These are phyloP conservation scores for Eimeria praecox DNA, from an alignment of 169 alveolate species.

Conservation along the genomic window DNA sequence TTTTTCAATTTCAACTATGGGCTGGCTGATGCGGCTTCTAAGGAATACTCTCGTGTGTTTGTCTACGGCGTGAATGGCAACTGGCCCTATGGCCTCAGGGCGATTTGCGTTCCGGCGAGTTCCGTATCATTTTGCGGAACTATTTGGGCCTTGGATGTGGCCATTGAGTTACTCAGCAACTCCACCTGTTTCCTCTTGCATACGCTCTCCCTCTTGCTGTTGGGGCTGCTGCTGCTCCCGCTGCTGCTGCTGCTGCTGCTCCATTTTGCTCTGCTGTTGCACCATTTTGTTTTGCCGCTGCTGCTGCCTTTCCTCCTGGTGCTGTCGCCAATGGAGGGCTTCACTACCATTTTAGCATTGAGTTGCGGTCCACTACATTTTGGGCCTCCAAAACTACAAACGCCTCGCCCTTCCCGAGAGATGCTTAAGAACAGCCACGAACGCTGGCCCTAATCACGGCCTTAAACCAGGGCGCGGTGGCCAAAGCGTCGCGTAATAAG, in stretches of 20 bases:
- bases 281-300: background rate
- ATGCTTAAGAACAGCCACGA: background rate
- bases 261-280: too few species aligned
- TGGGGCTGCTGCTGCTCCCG: background rate
- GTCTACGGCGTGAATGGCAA: slow-evolving; percentile 85
- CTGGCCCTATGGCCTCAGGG: slow-evolving; percentile 88
- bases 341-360: background rate
- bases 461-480: background rate
- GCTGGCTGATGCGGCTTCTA: background rate
- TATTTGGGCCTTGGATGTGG: slow-evolving; percentile 85
- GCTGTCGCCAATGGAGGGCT: background rate
- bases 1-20: background rate
- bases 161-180: slow-evolving; percentile 86
- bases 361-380: background rate
- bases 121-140: slow-evolving; percentile 80
- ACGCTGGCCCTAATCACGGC: background rate
- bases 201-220: background rate
- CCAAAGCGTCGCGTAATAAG: background rate
- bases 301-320: too few species aligned
- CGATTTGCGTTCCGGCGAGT: slow-evolving; percentile 84
- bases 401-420: background rate
- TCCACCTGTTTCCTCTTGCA: slow-evolving; percentile 83
- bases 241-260: too few species aligned
- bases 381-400: background rate
- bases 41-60: slow-evolving; percentile 76